Evolutionary conservation across 176 grass and related monocot species (phyloP).

Genomic region (Miscanthus lutarioriparius): DNA sequence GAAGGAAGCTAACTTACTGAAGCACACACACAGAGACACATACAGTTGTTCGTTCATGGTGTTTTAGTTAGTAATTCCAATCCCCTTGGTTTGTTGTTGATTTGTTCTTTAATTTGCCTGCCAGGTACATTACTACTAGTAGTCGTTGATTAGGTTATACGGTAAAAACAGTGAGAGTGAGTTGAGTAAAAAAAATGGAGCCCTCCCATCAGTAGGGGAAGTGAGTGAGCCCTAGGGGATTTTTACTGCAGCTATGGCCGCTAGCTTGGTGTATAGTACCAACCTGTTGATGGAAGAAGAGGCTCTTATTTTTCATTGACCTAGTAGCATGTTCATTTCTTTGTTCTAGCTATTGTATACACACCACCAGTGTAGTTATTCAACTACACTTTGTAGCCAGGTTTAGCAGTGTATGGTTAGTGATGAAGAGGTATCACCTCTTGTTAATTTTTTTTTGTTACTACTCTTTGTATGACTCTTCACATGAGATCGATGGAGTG

Average conservation of each 20-base stretch:
- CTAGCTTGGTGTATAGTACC: conserved; percentile 47
- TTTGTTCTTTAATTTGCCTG: conserved; percentile 38
- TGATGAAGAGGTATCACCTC: background rate
- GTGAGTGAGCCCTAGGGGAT: conserved; percentile 59
- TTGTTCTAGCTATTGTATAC: background rate
- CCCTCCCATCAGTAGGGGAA: conserved; percentile 51
- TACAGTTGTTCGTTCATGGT: conserved; percentile 17
- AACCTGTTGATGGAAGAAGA: conserved; percentile 49
- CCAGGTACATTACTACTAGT: background rate
- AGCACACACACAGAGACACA: background rate
- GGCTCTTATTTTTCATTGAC: conserved; percentile 40
- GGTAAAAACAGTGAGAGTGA: conserved; percentile 12
- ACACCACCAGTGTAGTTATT: conserved; percentile 1
- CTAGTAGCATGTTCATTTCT: background rate
- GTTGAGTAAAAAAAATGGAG: conserved; percentile 17
- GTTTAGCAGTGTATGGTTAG: background rate
- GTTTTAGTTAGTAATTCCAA: conserved; percentile 6
- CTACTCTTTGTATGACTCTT: conserved; percentile 17
- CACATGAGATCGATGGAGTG: conserved; percentile 28
- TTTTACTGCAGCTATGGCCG: conserved; percentile 57
- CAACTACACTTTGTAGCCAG: background rate
- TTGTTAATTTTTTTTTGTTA: background rate
- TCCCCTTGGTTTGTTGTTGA: conserved; percentile 48
- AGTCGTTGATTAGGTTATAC: conserved; percentile 35
- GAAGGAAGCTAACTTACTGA: conserved; percentile 19